phyloP scores from a whole-genome alignment of 352 stramenopile genomes.

The Globisporangium nunn region DNA sequence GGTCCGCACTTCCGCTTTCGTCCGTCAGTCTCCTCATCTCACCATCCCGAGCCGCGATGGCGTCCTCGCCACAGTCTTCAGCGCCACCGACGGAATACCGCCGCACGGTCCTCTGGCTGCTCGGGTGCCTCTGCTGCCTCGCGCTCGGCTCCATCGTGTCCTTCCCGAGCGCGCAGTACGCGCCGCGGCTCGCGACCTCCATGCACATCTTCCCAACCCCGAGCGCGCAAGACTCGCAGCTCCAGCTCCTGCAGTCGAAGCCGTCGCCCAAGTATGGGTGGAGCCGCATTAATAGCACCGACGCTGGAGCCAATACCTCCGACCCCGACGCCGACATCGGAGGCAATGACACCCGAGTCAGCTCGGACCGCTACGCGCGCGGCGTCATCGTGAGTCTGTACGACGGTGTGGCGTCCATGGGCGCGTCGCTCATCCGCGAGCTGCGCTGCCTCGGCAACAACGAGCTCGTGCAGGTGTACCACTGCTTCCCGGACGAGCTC shows the following conservation, averaged over 20 bases:
- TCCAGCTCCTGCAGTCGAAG: slow-evolving; percentile 5
- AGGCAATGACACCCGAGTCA: too few relatives aligned
- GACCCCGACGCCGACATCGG: not conserved
- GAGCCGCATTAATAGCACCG: not conserved
- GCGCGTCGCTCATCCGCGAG: slow-evolving; percentile 51
- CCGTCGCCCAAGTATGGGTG: not conserved
- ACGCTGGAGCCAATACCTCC: not conserved
- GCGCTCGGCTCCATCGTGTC: slow-evolving; percentile 25
- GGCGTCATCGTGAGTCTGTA: slow-evolving; percentile 37
- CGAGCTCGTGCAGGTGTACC: slow-evolving; percentile 37
- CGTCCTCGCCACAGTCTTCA: not conserved
- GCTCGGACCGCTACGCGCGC: slow-evolving; percentile 4
- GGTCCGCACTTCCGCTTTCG: not conserved
- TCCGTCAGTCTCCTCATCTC: not conserved
- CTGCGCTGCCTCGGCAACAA: slow-evolving; percentile 32
- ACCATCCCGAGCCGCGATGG: not conserved
- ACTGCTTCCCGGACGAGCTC: slow-evolving; percentile 40
- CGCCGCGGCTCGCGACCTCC: slow-evolving; percentile 1
- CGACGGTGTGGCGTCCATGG: slow-evolving; percentile 27
- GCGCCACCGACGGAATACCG: not conserved
- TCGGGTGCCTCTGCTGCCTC: slow-evolving; percentile 35
- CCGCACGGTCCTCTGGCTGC: slow-evolving; percentile 23
- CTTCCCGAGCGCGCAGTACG: slow-evolving; percentile 19
- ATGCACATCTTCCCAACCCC: not conserved
- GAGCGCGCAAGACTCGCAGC: not conserved